These are phyloP conservation scores for Corymbia maculata DNA, from an alignment of 345 rosid species.

Conservation along the genomic window DNA sequence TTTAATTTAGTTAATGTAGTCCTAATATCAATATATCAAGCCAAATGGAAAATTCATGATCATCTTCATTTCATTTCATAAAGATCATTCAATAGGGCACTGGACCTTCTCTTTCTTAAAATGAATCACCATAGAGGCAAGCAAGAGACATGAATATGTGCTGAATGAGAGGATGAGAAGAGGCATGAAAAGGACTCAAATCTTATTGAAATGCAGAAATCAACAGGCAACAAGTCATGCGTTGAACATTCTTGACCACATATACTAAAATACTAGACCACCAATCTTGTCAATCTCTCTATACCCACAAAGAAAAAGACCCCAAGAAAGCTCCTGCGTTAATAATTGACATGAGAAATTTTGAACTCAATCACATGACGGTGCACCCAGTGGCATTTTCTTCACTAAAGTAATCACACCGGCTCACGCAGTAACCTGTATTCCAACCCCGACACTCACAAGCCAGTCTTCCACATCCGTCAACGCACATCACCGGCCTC, in stretches of 20 bases:
- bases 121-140: not conserved
- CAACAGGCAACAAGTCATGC: not conserved
- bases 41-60: not conserved
- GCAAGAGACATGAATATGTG: not conserved
- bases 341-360: not conserved
- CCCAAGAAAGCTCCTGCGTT: not conserved
- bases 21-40: not conserved
- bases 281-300: not conserved
- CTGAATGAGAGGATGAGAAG: not conserved
- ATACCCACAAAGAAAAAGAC: not conserved
- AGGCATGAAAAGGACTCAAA: not conserved
- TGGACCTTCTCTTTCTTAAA: not conserved
- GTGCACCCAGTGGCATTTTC: conserved; percentile 46
- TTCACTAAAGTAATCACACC: conserved; percentile 37
- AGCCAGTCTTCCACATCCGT: conserved; percentile 6
- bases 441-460: conserved; percentile 44
- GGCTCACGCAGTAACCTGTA: not conserved
- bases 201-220: not conserved
- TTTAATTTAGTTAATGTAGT: not conserved
- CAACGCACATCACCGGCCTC: not conserved
- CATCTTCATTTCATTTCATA: not conserved
- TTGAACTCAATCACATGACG: conserved; percentile 22
- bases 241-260: not conserved
- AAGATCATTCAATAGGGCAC: not conserved
- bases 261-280: not conserved